Percentiles rank a stretch among this genome's conserved stretches.
Evolutionary conservation across 2,329 filamentous ascomycete genomes (phyloP).

Genomic region (Aschersonia sp.): DNA sequence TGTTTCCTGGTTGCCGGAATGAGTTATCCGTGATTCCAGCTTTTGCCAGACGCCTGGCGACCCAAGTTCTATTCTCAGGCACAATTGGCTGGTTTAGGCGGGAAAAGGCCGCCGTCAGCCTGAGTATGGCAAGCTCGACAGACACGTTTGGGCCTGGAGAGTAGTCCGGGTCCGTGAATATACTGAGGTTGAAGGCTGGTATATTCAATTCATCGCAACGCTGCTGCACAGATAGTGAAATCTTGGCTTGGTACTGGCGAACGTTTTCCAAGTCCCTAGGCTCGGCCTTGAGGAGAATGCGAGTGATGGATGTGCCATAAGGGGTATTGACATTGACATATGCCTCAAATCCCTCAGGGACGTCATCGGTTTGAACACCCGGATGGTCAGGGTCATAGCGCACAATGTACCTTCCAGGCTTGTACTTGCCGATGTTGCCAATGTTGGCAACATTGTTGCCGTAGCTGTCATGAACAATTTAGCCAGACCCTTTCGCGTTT

Average conservation of each 20-base stretch:
- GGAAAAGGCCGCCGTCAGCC: slow-evolving; percentile 3
- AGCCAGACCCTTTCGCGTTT: not conserved
- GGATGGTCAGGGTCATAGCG: slow-evolving; percentile 2
- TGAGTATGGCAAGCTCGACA: slow-evolving; percentile 2
- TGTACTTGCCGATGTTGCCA: slow-evolving; percentile 5
- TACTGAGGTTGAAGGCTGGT: slow-evolving; percentile 1
- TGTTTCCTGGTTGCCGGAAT: slow-evolving; percentile 1
- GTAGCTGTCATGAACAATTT: slow-evolving; percentile 6
- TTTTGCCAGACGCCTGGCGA: slow-evolving; percentile 1
- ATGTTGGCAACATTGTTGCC: slow-evolving; percentile 15
- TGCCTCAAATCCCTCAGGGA: not conserved
- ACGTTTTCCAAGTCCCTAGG: slow-evolving; percentile 1
- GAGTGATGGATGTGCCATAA: slow-evolving; percentile 1
- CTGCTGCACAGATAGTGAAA: not conserved
- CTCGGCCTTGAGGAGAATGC: slow-evolving; percentile 1
- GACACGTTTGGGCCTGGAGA: slow-evolving; percentile 1
- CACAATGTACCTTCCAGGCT: slow-evolving; percentile 3
- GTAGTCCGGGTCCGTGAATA: slow-evolving; percentile 2
- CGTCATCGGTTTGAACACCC: slow-evolving; percentile 1
- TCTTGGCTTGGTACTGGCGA: not conserved
- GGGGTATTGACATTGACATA: slow-evolving; percentile 2
- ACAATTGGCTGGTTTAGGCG: slow-evolving; percentile 2
- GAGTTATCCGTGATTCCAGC: slow-evolving; percentile 2
- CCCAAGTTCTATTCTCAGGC: slow-evolving; percentile 1
- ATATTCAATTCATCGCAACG: not conserved